Conservation (phyloP, 75 land plant genomes). For the Cupressus sempervirens region DNA sequence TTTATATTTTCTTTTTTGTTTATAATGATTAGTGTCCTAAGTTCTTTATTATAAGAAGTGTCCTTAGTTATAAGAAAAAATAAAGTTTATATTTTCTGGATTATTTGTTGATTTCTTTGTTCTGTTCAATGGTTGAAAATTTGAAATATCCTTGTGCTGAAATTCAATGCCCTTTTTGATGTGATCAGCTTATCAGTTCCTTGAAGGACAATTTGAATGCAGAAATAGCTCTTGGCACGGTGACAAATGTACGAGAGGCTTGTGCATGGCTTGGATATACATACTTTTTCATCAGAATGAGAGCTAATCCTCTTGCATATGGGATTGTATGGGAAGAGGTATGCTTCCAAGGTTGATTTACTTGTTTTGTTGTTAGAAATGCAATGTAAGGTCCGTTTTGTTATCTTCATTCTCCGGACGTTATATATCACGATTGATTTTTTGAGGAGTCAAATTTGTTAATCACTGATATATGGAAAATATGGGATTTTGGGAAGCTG, state of each 20-base stretch:
- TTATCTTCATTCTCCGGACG: background rate
- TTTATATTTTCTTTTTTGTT: too few species aligned
- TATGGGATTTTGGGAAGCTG: background rate
- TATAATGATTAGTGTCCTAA: too few species aligned
- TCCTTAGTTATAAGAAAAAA: background rate
- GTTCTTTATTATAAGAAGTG: too few species aligned
- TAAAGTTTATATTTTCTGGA: background rate
- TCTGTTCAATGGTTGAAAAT: background rate
- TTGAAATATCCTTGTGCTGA: background rate
- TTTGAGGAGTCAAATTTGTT: background rate
- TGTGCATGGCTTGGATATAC: constrained; percentile 99
- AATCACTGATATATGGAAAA: background rate
- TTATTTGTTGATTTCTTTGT: background rate
- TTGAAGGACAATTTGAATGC: constrained; percentile 98
- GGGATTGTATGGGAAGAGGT: constrained; percentile 99
- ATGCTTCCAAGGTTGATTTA: constrained; percentile 1
- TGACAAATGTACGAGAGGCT: constrained; percentile 96
- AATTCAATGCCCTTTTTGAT: background rate
- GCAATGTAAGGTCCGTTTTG: background rate
- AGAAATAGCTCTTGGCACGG: constrained; percentile 92
- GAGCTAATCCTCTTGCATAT: constrained; percentile 85
- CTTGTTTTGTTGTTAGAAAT: background rate
- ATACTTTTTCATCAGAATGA: constrained; percentile 92
- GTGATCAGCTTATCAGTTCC: constrained; percentile 84
- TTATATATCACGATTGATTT: background rate